Conservation (phyloP, 1,139 yeast species). For the Saccharomyces uvarum region DNA sequence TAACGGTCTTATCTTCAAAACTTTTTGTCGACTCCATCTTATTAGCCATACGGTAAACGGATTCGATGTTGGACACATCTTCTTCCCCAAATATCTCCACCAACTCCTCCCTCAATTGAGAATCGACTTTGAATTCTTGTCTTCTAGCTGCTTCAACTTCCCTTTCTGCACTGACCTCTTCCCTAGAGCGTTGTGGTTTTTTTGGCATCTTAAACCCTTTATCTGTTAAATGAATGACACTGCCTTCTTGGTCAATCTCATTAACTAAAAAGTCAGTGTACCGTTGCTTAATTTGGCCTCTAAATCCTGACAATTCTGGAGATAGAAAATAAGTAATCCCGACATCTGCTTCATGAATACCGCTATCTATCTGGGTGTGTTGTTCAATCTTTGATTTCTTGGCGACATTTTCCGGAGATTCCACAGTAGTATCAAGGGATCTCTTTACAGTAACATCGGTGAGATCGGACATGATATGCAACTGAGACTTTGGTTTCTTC, state of each 20-base stretch:
- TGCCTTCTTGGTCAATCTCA: constrained; percentile 63
- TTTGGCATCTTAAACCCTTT: constrained; percentile 53
- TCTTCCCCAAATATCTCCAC: constrained; percentile 50
- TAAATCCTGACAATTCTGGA: constrained; percentile 51
- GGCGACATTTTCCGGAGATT: background rate
- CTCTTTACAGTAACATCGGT: constrained; percentile 6
- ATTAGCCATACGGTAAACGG: constrained; percentile 50
- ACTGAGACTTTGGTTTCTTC: background rate
- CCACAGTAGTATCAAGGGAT: constrained; percentile 5
- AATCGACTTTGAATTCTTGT: constrained; percentile 41
- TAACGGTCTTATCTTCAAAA: constrained; percentile 58
- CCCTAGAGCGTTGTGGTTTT: constrained; percentile 44
- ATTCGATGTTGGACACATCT: constrained; percentile 50
- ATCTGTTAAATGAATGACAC: constrained; percentile 68
- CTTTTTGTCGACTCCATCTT: constrained; percentile 51
- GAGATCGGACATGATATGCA: background rate
- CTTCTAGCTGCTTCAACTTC: constrained; percentile 36
- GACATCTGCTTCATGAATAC: constrained; percentile 56
- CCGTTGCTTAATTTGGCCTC: constrained; percentile 75
- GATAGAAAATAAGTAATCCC: constrained; percentile 73
- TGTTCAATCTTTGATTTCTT: constrained; percentile 11
- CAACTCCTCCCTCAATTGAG: constrained; percentile 42
- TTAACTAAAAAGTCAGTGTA: constrained; percentile 93
- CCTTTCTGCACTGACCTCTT: constrained; percentile 36
- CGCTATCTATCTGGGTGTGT: constrained; percentile 8